Evolutionary conservation across 768 basidiomycete species (phyloP).

Genomic region (Hydnum rufescens): DNA sequence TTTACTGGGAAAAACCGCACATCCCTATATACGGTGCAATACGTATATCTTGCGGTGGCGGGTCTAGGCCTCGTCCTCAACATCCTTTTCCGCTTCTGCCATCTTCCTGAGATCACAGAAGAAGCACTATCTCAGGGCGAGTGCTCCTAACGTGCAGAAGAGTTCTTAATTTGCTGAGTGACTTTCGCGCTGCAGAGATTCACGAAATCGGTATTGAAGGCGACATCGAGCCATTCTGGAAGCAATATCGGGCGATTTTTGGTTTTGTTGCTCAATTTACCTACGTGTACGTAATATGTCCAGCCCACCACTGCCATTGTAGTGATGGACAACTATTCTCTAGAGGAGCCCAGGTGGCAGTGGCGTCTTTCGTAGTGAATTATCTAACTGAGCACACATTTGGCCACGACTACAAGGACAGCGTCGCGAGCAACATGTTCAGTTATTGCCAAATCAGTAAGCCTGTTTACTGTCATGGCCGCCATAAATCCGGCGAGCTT

Average conservation of each 20-base stretch:
- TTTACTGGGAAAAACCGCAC: constrained; percentile 43
- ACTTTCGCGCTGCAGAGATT: constrained; percentile 27
- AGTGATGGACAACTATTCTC: not conserved
- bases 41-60: constrained; percentile 22
- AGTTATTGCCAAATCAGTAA: constrained; percentile 57
- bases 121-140: constrained; percentile 31
- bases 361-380: constrained; percentile 47
- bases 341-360: constrained; percentile 44
- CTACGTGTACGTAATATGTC: constrained; percentile 29
- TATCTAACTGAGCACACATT: constrained; percentile 41
- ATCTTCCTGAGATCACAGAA: constrained; percentile 51
- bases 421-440: constrained; percentile 41
- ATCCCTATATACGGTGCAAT: constrained; percentile 47
- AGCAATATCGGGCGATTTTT: constrained; percentile 49
- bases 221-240: constrained; percentile 36
- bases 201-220: constrained; percentile 18
- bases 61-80: constrained; percentile 41
- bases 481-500: constrained; percentile 9
- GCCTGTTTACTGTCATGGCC: constrained; percentile 35
- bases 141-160: not conserved
- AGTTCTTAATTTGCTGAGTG: not conserved
- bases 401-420: constrained; percentile 23
- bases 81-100: constrained; percentile 40
- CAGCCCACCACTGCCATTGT: too few species aligned
- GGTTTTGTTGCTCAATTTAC: constrained; percentile 55